Evolutionary conservation across 2,329 filamentous ascomycete genomes (phyloP).

Genomic region (Stachybotrys chartarum): DNA sequence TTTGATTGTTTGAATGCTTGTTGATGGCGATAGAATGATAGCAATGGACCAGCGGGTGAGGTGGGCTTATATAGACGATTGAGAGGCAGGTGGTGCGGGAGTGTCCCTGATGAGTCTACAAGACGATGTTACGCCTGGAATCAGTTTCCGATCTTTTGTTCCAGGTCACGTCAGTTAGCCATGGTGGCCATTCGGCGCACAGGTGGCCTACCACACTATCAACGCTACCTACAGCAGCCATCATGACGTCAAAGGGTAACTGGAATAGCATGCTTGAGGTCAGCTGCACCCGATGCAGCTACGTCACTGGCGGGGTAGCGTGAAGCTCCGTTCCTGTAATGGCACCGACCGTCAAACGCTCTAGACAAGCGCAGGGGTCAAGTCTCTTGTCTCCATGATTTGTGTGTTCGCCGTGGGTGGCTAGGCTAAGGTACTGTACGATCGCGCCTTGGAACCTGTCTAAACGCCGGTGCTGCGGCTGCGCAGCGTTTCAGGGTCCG

Average conservation of each 20-base stretch:
- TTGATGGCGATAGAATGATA: constrained; percentile 7
- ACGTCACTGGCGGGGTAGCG: background rate
- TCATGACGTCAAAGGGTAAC: background rate
- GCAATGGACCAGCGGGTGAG: background rate
- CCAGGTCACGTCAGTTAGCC: background rate
- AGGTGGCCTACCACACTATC: background rate
- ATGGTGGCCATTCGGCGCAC: background rate
- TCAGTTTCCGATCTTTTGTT: too few species aligned
- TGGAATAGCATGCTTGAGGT: background rate
- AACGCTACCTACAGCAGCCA: background rate
- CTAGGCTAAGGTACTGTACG: too few species aligned
- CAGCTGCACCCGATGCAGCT: background rate
- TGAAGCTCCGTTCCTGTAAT: background rate
- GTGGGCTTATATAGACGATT: constrained; percentile 1
- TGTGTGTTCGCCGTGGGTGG: too few species aligned
- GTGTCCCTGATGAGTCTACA: background rate
- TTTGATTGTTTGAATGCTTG: constrained; percentile 8
- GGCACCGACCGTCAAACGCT: too few species aligned
- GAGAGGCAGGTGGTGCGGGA: background rate
- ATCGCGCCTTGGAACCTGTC: too few species aligned
- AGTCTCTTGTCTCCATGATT: too few species aligned
- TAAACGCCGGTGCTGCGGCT: too few species aligned
- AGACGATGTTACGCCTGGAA: too few species aligned
- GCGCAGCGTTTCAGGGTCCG: constrained; percentile 3
- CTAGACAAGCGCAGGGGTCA: too few species aligned